phyloP scores from a whole-genome alignment of 345 rosid species.

The Mercurialis annua region DNA sequence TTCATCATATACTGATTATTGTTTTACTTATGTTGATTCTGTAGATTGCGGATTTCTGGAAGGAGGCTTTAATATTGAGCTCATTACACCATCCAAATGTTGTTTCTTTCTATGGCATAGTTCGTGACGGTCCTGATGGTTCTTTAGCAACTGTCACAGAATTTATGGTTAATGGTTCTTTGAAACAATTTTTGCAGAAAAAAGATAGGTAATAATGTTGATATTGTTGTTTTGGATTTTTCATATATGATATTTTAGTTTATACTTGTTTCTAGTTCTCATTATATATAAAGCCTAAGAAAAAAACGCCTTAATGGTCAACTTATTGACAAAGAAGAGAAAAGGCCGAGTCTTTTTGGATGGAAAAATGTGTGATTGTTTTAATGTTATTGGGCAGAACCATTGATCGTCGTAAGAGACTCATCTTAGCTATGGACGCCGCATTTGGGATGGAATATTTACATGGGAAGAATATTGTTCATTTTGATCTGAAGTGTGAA shows the following conservation, averaged over 20 bases:
- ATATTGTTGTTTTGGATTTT: slow-evolving; percentile 17
- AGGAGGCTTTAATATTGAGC: slow-evolving; percentile 88
- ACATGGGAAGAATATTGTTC: slow-evolving; percentile 96
- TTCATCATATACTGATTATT: slow-evolving; percentile 13
- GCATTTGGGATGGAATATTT: slow-evolving; percentile 99
- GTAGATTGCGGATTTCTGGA: slow-evolving; percentile 98
- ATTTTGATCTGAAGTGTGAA: slow-evolving; percentile 97
- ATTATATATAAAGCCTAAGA: slow-evolving; percentile 2
- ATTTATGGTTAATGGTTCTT: slow-evolving; percentile 97
- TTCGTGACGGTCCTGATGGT: slow-evolving; percentile 99
- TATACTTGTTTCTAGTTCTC: slow-evolving; percentile 1
- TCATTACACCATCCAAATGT: slow-evolving; percentile 99
- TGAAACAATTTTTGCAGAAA: slow-evolving; percentile 95
- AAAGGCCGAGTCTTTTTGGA: neutral
- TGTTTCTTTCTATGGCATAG: slow-evolving; percentile 96
- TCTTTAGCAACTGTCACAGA: slow-evolving; percentile 94
- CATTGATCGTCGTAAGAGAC: slow-evolving; percentile 98
- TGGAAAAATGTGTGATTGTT: slow-evolving; percentile 19
- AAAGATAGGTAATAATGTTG: slow-evolving; percentile 71
- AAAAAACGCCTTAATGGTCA: neutral
- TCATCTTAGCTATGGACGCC: slow-evolving; percentile 95
- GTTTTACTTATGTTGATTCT: slow-evolving; percentile 23
- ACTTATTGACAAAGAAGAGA: slow-evolving; percentile 14
- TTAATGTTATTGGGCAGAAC: slow-evolving; percentile 53
- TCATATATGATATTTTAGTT: slow-evolving; percentile 8